Conservation (phyloP, 1,284 basidiomycete species). For the Abortiporus biennis region DNA sequence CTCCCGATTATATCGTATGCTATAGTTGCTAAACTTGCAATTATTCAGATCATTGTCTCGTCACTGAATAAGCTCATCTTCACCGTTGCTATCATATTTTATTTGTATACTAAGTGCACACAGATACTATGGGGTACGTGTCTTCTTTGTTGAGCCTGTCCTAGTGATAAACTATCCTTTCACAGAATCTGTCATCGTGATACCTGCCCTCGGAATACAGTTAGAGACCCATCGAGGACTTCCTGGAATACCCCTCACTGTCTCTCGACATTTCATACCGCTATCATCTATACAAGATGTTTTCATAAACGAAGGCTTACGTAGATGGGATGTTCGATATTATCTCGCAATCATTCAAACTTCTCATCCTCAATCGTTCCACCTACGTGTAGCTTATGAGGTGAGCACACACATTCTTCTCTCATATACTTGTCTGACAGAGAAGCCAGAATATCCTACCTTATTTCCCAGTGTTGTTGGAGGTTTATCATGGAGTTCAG, state of each 20-base stretch:
- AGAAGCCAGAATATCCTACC: constrained; percentile 55
- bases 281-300: constrained; percentile 47
- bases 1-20: neutral
- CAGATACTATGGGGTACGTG: constrained; percentile 48
- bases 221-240: constrained; percentile 61
- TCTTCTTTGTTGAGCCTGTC: neutral
- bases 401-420: constrained; percentile 25
- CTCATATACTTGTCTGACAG: constrained; percentile 3
- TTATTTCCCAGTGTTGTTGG: constrained; percentile 50
- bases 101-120: constrained; percentile 29
- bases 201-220: constrained; percentile 65
- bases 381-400: constrained; percentile 46
- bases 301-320: constrained; percentile 68
- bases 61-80: constrained; percentile 6
- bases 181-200: constrained; percentile 63
- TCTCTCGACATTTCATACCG: constrained; percentile 55
- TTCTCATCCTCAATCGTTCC: constrained; percentile 23
- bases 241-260: constrained; percentile 35
- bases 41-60: constrained; percentile 4
- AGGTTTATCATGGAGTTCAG: constrained; percentile 55
- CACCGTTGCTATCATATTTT: constrained; percentile 9
- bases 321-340: constrained; percentile 63
- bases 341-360: constrained; percentile 51
- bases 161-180: neutral
- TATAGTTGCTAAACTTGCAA: neutral